Evolutionary conservation across 176 grass and related monocot genomes (phyloP).

Genomic region (Bonia amplexicaulis): DNA sequence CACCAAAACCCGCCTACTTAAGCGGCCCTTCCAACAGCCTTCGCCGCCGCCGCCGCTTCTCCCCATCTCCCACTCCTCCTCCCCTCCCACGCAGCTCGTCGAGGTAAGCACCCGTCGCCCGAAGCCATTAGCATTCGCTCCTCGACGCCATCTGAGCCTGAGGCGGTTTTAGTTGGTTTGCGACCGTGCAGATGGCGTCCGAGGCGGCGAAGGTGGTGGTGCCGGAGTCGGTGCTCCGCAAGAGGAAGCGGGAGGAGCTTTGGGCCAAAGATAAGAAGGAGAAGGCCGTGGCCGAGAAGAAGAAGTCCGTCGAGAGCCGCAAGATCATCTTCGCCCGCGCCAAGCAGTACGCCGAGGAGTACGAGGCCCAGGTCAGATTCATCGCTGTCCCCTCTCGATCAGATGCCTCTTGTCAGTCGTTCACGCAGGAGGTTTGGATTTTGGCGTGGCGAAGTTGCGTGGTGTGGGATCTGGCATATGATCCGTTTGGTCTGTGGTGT

Average conservation of each 20-base stretch:
- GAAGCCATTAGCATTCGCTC: background rate
- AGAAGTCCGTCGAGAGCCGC: slow-evolving; percentile 46
- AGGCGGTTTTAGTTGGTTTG: background rate
- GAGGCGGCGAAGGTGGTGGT: slow-evolving; percentile 51
- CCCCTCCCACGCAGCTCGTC: slow-evolving; percentile 8
- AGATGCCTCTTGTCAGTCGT: background rate
- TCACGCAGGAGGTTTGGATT: background rate
- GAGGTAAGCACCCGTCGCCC: background rate
- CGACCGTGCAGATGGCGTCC: slow-evolving; percentile 44
- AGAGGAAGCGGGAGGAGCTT: slow-evolving; percentile 69
- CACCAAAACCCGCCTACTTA: slow-evolving; percentile 18
- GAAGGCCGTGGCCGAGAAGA: slow-evolving; percentile 40
- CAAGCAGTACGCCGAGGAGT: slow-evolving; percentile 66
- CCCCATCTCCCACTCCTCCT: background rate
- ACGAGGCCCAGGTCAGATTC: slow-evolving; percentile 55
- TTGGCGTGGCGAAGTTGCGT: background rate
- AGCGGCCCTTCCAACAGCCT: background rate
- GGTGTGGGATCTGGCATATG: background rate
- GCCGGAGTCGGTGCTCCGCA: slow-evolving; percentile 69
- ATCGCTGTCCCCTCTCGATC: background rate
- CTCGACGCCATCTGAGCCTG: background rate
- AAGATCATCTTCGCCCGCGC: slow-evolving; percentile 62
- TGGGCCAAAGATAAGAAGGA: slow-evolving; percentile 64
- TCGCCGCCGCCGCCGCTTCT: slow-evolving; percentile 10
- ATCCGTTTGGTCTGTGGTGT: background rate